Percentiles rank a stretch among this genome's conserved stretches.
These are phyloP conservation scores for Pholiota molesta DNA, from an alignment of 768 basidiomycete genomes.

Conservation along the genomic window DNA sequence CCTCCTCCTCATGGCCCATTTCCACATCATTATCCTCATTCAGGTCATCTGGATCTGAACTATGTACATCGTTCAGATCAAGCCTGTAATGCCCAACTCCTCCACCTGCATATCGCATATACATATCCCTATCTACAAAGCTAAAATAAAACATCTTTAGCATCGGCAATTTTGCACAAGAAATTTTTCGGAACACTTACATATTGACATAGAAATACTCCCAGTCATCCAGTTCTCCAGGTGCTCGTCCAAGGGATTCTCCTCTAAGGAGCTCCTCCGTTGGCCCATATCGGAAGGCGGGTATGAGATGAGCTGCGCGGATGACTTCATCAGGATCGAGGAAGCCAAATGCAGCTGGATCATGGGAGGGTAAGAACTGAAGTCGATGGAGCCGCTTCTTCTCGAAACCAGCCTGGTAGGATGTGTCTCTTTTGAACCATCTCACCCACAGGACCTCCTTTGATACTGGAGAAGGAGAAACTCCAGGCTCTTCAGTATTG, in stretches of 20 bases:
- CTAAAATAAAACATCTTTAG: conserved; percentile 10
- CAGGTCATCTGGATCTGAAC: too few species aligned
- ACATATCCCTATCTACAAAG: conserved; percentile 31
- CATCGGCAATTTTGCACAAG: neutral
- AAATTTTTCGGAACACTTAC: conserved; percentile 8
- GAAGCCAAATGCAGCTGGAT: conserved; percentile 19
- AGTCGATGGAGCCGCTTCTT: conserved; percentile 7
- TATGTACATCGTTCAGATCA: neutral
- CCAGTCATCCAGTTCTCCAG: conserved; percentile 11
- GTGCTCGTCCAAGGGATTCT: neutral
- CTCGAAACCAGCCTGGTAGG: conserved; percentile 5
- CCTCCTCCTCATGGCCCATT: too few species aligned
- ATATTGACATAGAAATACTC: conserved; percentile 12
- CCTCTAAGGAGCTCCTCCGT: neutral
- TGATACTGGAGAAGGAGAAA: neutral
- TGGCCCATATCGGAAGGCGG: conserved; percentile 3
- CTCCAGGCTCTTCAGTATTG: neutral
- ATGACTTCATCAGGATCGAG: conserved; percentile 11
- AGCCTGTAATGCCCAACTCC: conserved; percentile 25
- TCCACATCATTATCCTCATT: too few species aligned
- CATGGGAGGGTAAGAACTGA: conserved; percentile 3
- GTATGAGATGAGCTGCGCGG: conserved; percentile 17
- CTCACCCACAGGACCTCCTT: conserved; percentile 7
- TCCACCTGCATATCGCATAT: conserved; percentile 25
- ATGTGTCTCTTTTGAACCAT: conserved; percentile 8